These are phyloP conservation scores for Alternaria brassicicola DNA, from an alignment of 2,329 filamentous ascomycete species.

Conservation along the genomic window DNA sequence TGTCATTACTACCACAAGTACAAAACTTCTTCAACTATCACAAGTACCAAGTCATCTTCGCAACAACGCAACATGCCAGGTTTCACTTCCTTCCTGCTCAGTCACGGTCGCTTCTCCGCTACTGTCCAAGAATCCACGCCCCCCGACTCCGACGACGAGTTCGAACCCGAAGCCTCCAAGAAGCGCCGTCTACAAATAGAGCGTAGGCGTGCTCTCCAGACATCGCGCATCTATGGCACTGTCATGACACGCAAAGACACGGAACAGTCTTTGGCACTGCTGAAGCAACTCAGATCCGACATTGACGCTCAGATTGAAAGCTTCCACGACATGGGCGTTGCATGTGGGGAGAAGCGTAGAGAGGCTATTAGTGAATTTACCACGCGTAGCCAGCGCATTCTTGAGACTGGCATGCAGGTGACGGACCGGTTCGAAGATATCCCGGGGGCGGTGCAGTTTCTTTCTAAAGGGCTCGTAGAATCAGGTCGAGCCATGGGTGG, in stretches of 20 bases:
- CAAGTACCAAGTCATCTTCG: neutral
- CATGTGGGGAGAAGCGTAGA: neutral
- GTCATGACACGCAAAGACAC: neutral
- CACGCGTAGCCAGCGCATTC: neutral
- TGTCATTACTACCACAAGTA: neutral
- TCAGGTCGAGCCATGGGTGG: neutral
- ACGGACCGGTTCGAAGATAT: neutral
- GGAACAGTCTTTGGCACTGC: neutral
- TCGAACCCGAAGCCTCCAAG: neutral
- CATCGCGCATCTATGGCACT: neutral
- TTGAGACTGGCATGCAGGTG: neutral
- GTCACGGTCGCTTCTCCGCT: neutral
- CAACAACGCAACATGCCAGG: neutral
- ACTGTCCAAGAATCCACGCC: neutral
- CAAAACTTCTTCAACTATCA: neutral
- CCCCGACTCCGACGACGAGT: neutral
- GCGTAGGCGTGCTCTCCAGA: neutral
- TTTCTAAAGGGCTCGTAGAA: neutral
- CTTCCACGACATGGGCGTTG: neutral
- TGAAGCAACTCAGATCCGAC: neutral
- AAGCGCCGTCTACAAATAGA: neutral
- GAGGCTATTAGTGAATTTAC: neutral
- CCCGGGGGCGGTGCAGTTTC: neutral
- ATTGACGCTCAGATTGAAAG: neutral
- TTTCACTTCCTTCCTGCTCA: slow-evolving; percentile 3